A percentile compares a stretch with the other conserved stretches of the same genome.
phyloP scores from a whole-genome alignment of 352 stramenopile species.

The Paralagenidium karlingii region DNA sequence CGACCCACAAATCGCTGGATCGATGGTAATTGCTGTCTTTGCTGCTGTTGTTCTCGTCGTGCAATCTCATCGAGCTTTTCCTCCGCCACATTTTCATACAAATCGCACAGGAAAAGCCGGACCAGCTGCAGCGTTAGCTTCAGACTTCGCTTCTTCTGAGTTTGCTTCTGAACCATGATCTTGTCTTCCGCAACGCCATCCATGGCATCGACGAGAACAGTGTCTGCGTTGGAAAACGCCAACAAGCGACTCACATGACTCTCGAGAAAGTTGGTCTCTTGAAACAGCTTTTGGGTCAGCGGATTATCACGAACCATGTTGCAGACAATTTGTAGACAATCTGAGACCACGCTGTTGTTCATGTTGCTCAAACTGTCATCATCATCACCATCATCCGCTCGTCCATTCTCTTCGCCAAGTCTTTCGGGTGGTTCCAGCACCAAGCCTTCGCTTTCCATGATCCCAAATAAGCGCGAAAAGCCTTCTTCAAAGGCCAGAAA shows the following conservation, averaged over 20 bases:
- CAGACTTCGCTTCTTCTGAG: slow-evolving; percentile 35
- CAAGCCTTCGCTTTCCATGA: slow-evolving; percentile 59
- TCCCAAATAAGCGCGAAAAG: slow-evolving; percentile 58
- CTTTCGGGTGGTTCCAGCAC: neutral
- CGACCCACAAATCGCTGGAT: slow-evolving; percentile 54
- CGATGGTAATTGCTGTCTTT: slow-evolving; percentile 21
- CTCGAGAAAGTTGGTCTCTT: slow-evolving; percentile 30
- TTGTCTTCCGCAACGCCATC: neutral
- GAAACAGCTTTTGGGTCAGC: slow-evolving; percentile 66
- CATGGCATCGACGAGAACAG: neutral
- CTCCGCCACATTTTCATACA: slow-evolving; percentile 42
- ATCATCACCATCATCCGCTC: neutral
- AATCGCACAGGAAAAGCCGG: slow-evolving; percentile 33
- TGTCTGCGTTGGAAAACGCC: slow-evolving; percentile 2
- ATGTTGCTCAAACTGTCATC: slow-evolving; percentile 3
- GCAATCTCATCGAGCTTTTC: slow-evolving; percentile 39
- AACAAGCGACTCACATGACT: slow-evolving; percentile 39
- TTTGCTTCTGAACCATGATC: slow-evolving; percentile 6
- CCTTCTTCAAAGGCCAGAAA: slow-evolving; percentile 76
- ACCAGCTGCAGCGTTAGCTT: slow-evolving; percentile 53
- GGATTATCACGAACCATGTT: slow-evolving; percentile 72
- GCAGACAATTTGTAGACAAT: slow-evolving; percentile 68
- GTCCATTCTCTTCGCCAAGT: neutral
- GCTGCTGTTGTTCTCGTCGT: slow-evolving; percentile 25
- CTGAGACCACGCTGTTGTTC: slow-evolving; percentile 36